Conservation (phyloP, 176 grass and related monocot species). For the Oryza meyeriana region DNA sequence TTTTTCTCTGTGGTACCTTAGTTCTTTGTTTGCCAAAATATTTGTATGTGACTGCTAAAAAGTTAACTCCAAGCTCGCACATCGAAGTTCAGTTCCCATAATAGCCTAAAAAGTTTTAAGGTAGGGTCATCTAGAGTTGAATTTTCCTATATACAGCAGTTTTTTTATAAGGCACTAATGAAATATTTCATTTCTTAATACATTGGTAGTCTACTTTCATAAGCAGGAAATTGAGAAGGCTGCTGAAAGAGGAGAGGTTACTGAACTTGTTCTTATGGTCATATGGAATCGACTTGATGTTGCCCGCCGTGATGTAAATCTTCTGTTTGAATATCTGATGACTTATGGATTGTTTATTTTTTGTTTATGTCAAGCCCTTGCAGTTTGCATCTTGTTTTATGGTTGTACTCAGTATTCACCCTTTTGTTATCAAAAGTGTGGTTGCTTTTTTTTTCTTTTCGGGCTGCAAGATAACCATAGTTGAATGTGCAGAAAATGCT, state of each 20-base stretch:
- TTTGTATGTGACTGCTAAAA: neutral
- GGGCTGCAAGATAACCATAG: neutral
- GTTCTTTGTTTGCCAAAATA: constrained; percentile 4
- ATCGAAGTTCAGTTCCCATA: neutral
- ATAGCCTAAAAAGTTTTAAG: neutral
- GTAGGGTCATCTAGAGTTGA: neutral
- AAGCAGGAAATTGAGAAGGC: constrained; percentile 85
- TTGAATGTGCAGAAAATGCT: neutral
- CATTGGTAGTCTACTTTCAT: neutral
- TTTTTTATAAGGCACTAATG: neutral
- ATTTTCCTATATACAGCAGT: neutral
- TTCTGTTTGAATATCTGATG: constrained; percentile 10
- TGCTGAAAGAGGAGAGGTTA: constrained; percentile 90
- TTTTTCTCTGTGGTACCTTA: neutral
- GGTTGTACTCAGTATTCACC: neutral
- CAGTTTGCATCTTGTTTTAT: constrained; percentile 11
- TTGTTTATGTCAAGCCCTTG: neutral
- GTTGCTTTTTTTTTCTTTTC: neutral
- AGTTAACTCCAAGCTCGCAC: neutral
- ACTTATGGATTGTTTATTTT: neutral
- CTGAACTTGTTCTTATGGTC: constrained; percentile 87
- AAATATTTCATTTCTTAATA: constrained; percentile 18
- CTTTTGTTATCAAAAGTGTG: constrained; percentile 16
- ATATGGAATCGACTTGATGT: constrained; percentile 98
- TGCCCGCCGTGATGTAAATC: constrained; percentile 80